A percentile compares a stretch with the other conserved stretches of the same genome.
These are phyloP conservation scores for Fusarium sterilihyphosum DNA, from an alignment of 2,329 filamentous ascomycete genomes.

Conservation along the genomic window DNA sequence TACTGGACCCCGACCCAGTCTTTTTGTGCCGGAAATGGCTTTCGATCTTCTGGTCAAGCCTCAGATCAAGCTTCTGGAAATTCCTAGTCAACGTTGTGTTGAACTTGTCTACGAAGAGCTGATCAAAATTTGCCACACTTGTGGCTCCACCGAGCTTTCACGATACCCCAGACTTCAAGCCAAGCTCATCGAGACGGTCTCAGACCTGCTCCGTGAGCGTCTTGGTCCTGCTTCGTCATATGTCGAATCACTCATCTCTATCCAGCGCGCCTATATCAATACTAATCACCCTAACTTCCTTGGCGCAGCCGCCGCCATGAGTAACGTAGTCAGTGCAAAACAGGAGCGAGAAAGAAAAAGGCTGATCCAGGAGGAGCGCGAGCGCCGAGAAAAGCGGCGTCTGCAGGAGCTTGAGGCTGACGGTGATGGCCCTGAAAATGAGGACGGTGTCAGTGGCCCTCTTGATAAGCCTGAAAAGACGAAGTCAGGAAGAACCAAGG, in stretches of 20 bases:
- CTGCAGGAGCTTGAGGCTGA: constrained; percentile 87
- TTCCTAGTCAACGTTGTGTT: constrained; percentile 94
- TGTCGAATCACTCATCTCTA: constrained; percentile 95
- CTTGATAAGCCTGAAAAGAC: constrained; percentile 65
- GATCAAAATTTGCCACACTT: constrained; percentile 99
- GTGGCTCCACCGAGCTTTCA: constrained; percentile 91
- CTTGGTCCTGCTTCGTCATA: constrained; percentile 90
- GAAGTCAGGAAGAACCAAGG: constrained; percentile 44
- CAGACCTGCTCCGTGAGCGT: constrained; percentile 90
- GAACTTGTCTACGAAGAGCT: constrained; percentile 98
- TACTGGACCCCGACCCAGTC: constrained; percentile 90
- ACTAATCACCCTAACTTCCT: constrained; percentile 99
- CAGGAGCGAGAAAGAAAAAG: constrained; percentile 92
- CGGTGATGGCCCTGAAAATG: constrained; percentile 74
- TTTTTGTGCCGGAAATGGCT: constrained; percentile 97
- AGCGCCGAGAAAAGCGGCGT: constrained; percentile 83
- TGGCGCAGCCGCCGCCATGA: constrained; percentile 96
- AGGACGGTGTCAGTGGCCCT: constrained; percentile 53
- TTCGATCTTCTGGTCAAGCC: constrained; percentile 98
- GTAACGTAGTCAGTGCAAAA: constrained; percentile 92
- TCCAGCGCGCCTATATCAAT: constrained; percentile 98
- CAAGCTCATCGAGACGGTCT: constrained; percentile 98
- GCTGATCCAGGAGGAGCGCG: constrained; percentile 82
- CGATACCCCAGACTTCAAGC: constrained; percentile 92
- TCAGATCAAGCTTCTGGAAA: constrained; percentile 95